phyloP scores from a whole-genome alignment of 2,329 filamentous ascomycete species.

The Colletotrichum incanum region DNA sequence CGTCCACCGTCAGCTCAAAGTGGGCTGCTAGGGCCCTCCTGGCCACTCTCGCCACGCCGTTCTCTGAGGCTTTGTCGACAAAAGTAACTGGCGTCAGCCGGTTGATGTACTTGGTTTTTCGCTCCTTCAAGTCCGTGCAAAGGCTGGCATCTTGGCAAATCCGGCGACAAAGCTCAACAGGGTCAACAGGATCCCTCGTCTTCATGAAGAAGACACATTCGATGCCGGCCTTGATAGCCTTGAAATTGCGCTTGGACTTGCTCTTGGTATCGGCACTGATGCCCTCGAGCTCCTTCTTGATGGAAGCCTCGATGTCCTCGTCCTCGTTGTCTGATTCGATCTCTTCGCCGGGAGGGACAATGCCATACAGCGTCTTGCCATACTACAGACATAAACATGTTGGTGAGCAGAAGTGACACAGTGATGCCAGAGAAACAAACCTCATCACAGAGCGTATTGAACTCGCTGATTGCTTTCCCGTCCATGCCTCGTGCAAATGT shows the following conservation, averaged over 20 bases:
- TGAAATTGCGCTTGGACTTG: slow-evolving; percentile 65
- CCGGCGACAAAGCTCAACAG: slow-evolving; percentile 66
- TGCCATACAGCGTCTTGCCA: slow-evolving; percentile 73
- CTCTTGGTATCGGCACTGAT: slow-evolving; percentile 63
- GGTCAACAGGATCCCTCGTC: slow-evolving; percentile 69
- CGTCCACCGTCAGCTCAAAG: slow-evolving; percentile 66
- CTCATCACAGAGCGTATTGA: slow-evolving; percentile 77
- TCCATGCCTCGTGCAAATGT: slow-evolving; percentile 83
- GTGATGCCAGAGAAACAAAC: slow-evolving; percentile 58
- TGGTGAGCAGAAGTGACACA: not conserved
- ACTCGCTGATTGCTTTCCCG: slow-evolving; percentile 77
- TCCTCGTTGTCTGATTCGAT: slow-evolving; percentile 58
- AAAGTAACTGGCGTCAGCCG: slow-evolving; percentile 67
- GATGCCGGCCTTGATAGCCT: slow-evolving; percentile 68
- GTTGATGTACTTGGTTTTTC: slow-evolving; percentile 73
- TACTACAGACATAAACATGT: slow-evolving; percentile 65
- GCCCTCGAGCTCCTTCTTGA: slow-evolving; percentile 78
- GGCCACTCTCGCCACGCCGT: slow-evolving; percentile 77
- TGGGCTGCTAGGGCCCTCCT: slow-evolving; percentile 73
- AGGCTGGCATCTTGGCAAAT: slow-evolving; percentile 70
- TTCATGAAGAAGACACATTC: slow-evolving; percentile 77
- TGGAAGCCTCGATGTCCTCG: slow-evolving; percentile 81
- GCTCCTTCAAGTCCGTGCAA: slow-evolving; percentile 58
- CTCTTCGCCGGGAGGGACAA: slow-evolving; percentile 56
- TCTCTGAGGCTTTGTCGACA: slow-evolving; percentile 77